Conservation (phyloP, 2,329 filamentous ascomycete species). For the Blastomyces silverae region DNA sequence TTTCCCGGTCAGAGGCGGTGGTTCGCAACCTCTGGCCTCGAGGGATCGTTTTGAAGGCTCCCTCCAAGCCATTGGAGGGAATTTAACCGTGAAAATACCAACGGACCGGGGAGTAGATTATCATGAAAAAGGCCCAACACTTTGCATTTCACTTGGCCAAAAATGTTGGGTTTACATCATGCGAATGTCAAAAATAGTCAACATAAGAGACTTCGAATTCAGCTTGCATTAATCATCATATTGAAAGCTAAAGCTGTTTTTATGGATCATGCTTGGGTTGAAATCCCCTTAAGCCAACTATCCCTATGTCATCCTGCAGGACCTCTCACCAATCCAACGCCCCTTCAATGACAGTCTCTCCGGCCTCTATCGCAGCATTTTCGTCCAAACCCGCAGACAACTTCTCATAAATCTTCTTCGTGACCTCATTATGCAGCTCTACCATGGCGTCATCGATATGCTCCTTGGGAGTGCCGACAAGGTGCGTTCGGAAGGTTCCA, state of each 20-base stretch:
- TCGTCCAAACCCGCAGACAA: slow-evolving; percentile 2
- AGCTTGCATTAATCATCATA: neutral
- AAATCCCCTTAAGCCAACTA: neutral
- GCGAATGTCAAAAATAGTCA: neutral
- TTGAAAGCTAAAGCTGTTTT: neutral
- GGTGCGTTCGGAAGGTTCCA: neutral
- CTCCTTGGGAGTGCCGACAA: neutral
- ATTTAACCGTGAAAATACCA: neutral
- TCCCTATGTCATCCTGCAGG: neutral
- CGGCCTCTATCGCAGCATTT: neutral
- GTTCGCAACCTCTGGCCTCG: neutral
- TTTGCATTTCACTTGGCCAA: neutral
- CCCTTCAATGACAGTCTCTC: neutral
- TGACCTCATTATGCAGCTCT: slow-evolving; percentile 1
- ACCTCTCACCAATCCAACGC: neutral
- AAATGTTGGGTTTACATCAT: neutral
- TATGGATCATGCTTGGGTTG: neutral
- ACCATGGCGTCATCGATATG: neutral
- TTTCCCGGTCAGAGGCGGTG: no score
- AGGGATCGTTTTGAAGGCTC: neutral
- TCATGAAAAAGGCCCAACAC: neutral
- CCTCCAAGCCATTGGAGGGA: neutral
- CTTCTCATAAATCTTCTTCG: slow-evolving; percentile 3
- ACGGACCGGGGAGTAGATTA: neutral
- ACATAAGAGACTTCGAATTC: neutral